A percentile compares a stretch with the other conserved stretches of the same genome.
phyloP scores from a whole-genome alignment of 441 rosid species.

The Syzygium malaccense region DNA sequence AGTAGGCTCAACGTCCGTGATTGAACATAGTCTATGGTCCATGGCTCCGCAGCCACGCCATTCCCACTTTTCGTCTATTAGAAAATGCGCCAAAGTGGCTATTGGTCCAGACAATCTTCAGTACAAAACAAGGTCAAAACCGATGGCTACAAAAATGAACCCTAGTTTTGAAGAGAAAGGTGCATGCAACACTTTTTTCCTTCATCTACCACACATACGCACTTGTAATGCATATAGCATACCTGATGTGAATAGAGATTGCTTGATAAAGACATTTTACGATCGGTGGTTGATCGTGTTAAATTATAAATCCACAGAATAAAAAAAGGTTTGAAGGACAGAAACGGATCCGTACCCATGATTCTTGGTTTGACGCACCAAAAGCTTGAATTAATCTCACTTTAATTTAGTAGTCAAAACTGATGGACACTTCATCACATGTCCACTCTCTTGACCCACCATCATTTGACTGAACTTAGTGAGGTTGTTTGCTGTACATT shows the following conservation, averaged over 20 bases:
- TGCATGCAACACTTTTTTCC: constrained; percentile 3
- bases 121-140: constrained; percentile 32
- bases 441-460: not conserved
- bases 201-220: not conserved
- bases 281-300: not conserved
- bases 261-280: constrained; percentile 16
- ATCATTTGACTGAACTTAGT: not conserved
- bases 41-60: not conserved
- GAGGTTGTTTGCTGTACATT: not conserved
- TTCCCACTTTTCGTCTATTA: not conserved
- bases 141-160: constrained; percentile 6
- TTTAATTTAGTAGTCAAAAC: not conserved
- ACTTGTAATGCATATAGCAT: not conserved
- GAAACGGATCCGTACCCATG: not conserved
- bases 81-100: constrained; percentile 16
- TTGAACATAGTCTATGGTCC: not conserved
- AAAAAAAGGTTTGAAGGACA: not conserved
- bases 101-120: constrained; percentile 21
- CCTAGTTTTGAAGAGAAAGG: constrained; percentile 48
- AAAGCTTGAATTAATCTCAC: not conserved
- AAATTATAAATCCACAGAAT: not conserved
- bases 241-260: constrained; percentile 2
- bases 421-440: not conserved
- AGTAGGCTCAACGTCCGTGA: not conserved
- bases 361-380: not conserved